These are phyloP conservation scores for Puccinia hordei DNA, from an alignment of 1,284 basidiomycete genomes.

Conservation along the genomic window DNA sequence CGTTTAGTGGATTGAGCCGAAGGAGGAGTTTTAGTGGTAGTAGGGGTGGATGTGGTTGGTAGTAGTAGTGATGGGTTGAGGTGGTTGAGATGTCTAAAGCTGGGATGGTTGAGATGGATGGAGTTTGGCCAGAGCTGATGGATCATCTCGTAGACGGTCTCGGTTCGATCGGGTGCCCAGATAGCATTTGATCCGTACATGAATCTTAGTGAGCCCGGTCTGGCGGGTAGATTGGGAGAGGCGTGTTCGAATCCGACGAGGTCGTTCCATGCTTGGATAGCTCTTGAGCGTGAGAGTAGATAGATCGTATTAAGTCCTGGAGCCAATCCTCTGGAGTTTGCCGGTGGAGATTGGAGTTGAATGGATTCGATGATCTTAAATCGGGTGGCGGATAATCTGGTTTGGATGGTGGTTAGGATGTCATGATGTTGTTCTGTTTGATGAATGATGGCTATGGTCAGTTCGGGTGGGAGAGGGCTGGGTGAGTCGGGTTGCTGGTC, in stretches of 20 bases:
- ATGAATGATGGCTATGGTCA: conserved; percentile 21
- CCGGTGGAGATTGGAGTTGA: neutral
- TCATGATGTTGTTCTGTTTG: neutral
- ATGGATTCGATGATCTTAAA: conserved; percentile 14
- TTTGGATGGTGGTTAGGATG: conserved; percentile 10
- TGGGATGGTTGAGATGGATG: neutral
- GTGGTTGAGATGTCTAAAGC: neutral
- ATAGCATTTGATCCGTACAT: conserved; percentile 5
- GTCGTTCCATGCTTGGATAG: conserved; percentile 41
- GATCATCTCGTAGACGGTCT: conserved; percentile 11
- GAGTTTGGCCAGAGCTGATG: conserved; percentile 11
- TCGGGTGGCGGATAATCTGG: conserved; percentile 11
- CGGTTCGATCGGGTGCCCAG: conserved; percentile 23
- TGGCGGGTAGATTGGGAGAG: neutral
- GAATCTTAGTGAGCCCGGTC: conserved; percentile 20
- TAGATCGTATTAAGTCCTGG: neutral
- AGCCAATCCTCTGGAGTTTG: neutral
- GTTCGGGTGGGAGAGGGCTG: neutral
- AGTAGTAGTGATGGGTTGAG: neutral
- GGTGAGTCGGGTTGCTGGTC: no score
- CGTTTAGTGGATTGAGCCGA: neutral
- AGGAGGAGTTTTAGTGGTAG: neutral
- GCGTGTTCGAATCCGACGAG: conserved; percentile 12
- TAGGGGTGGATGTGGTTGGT: neutral
- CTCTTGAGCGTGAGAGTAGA: conserved; percentile 1